Percentiles rank a stretch among this genome's conserved stretches.
phyloP scores from a whole-genome alignment of 2,329 filamentous ascomycete species.

The Verticillium tricorpus region DNA sequence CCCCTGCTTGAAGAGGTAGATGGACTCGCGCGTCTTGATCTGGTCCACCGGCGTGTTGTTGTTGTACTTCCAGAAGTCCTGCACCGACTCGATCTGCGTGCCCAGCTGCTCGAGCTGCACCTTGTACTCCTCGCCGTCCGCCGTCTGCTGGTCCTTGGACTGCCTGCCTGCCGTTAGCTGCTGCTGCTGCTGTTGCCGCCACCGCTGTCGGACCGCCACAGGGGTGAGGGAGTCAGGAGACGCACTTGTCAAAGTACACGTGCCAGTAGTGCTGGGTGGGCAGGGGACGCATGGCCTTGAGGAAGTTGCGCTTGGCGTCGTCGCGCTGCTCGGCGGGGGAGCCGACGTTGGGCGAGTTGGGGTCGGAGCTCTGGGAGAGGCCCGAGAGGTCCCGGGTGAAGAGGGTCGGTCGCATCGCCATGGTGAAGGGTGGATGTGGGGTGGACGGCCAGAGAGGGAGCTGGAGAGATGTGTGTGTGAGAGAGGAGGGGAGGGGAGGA shows the following conservation, averaged over 20 bases:
- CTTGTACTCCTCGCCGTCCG: conserved; percentile 41
- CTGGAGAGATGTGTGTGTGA: neutral
- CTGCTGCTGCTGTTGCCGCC: neutral
- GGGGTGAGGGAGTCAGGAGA: neutral
- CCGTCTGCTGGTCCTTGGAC: conserved; percentile 38
- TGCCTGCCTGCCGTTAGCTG: conserved; percentile 24
- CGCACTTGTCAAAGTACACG: conserved; percentile 62
- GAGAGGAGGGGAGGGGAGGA: neutral
- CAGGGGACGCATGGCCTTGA: conserved; percentile 67
- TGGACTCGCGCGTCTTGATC: conserved; percentile 71
- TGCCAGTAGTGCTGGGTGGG: conserved; percentile 79
- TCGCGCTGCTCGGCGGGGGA: conserved; percentile 71
- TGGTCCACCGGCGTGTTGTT: conserved; percentile 76
- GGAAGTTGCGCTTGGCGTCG: conserved; percentile 78
- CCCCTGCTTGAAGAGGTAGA: conserved; percentile 76
- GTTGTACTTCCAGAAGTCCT: conserved; percentile 81
- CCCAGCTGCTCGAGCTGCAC: conserved; percentile 58
- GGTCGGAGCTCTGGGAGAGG: conserved; percentile 51
- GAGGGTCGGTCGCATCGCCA: conserved; percentile 53
- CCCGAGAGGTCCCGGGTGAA: conserved; percentile 61
- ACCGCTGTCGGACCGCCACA: neutral
- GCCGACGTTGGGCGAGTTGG: conserved; percentile 51
- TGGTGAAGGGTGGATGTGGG: conserved; percentile 26
- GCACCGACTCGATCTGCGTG: conserved; percentile 68
- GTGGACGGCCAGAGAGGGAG: neutral